Evolutionary conservation across 1,139 yeast species (phyloP).

Genomic region (Geotrichum carabidarum): DNA sequence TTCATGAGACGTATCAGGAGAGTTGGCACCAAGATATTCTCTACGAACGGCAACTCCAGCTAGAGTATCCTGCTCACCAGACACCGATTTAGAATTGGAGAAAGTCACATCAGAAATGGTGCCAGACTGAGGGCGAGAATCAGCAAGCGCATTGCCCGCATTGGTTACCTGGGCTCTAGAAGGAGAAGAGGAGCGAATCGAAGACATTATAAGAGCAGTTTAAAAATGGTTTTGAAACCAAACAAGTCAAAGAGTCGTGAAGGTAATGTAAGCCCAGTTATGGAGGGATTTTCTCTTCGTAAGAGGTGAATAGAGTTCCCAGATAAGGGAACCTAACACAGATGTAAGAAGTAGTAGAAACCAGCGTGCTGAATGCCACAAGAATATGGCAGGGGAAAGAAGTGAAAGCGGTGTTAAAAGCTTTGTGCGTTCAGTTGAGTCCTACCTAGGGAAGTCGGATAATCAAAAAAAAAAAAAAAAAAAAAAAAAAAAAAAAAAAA

Average conservation of each 20-base stretch:
- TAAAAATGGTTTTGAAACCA: neutral
- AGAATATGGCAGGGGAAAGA: neutral
- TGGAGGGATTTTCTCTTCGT: slow-evolving; percentile 18
- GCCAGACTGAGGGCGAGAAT: too few relatives aligned
- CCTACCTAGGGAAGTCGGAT: neutral
- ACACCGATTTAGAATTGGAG: too few relatives aligned
- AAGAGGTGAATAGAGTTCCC: slow-evolving; percentile 17
- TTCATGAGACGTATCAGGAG: too few relatives aligned
- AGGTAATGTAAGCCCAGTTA: slow-evolving; percentile 8
- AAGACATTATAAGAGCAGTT: neutral
- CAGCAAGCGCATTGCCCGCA: too few relatives aligned
- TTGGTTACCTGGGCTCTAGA: too few relatives aligned
- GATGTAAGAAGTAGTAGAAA: slow-evolving; percentile 1
- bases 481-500: too few relatives aligned
- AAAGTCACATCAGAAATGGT: too few relatives aligned
- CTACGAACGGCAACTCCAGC: too few relatives aligned
- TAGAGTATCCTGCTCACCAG: too few relatives aligned
- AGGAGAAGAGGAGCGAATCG: neutral
- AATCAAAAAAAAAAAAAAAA: too few relatives aligned
- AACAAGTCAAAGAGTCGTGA: neutral
- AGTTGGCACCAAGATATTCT: too few relatives aligned
- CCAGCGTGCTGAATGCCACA: slow-evolving; percentile 17
- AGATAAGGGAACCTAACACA: slow-evolving; percentile 18
- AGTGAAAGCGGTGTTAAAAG: too few relatives aligned
- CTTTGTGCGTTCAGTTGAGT: neutral